A percentile compares a stretch with the other conserved stretches of the same genome.
phyloP scores from a whole-genome alignment of 2,329 filamentous ascomycete species.

The Metarhizium robertsii region DNA sequence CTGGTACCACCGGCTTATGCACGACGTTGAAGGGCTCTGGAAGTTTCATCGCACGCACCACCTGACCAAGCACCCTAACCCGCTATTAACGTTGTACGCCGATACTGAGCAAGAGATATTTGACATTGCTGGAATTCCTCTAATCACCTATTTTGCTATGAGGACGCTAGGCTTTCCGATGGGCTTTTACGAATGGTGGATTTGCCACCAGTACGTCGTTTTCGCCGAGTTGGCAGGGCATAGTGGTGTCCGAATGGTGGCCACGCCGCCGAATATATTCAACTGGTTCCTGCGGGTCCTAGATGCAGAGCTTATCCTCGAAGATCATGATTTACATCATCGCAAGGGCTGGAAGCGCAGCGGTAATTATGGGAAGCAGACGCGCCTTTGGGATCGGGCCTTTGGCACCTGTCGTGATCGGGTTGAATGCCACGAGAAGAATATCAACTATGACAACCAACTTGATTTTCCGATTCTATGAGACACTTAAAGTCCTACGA shows the following conservation, averaged over 20 bases:
- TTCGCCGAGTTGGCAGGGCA: conserved; percentile 6
- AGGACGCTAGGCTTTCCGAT: conserved; percentile 4
- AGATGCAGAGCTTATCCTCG: conserved; percentile 4
- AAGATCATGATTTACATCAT: conserved; percentile 7
- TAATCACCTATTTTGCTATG: conserved; percentile 6
- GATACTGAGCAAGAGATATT: conserved; percentile 6
- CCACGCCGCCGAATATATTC: not conserved
- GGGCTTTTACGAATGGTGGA: conserved; percentile 8
- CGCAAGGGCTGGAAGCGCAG: conserved; percentile 8
- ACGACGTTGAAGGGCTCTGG: conserved; percentile 3
- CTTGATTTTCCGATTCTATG: too few species aligned
- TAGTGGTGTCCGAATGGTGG: conserved; percentile 1
- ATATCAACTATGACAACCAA: too few species aligned
- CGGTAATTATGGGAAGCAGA: conserved; percentile 7
- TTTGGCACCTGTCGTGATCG: not conserved
- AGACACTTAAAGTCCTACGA: too few species aligned
- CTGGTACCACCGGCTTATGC: conserved; percentile 8
- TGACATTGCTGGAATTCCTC: conserved; percentile 4
- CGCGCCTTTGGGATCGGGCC: conserved; percentile 4
- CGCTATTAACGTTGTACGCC: conserved; percentile 4
- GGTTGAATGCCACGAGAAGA: too few species aligned
- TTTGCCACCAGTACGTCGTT: conserved; percentile 7
- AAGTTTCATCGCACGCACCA: conserved; percentile 7
- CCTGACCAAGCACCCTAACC: conserved; percentile 7
- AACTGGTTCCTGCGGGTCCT: conserved; percentile 1